Percentiles rank a stretch among this genome's conserved stretches.
Conservation (phyloP, 2,329 filamentous ascomycete genomes). For the Parasarocladium wereldwijsianum region DNA sequence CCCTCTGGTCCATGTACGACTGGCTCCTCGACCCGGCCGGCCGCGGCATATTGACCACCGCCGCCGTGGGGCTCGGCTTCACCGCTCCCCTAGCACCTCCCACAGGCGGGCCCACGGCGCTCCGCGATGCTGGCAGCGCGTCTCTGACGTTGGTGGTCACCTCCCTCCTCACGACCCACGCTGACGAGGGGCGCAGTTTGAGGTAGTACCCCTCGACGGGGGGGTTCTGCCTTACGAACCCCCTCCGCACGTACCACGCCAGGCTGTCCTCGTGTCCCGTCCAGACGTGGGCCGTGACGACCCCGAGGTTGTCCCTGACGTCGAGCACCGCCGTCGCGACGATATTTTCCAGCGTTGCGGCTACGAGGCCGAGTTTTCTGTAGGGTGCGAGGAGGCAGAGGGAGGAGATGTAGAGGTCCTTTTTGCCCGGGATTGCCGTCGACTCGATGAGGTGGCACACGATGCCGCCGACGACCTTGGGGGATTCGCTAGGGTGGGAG, state of each 20-base stretch:
- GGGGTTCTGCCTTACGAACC: slow-evolving; percentile 29
- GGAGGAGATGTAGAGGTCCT: slow-evolving; percentile 48
- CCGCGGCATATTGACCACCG: slow-evolving; percentile 16
- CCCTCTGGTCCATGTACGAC: slow-evolving; percentile 44
- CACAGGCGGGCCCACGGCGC: background rate
- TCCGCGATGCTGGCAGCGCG: slow-evolving; percentile 7
- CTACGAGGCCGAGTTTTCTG: slow-evolving; percentile 41
- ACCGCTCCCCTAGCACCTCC: background rate
- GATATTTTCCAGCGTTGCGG: slow-evolving; percentile 40
- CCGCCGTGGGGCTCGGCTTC: slow-evolving; percentile 13
- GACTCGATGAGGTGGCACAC: slow-evolving; percentile 39
- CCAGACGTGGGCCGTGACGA: slow-evolving; percentile 54
- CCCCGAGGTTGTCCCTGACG: slow-evolving; percentile 21
- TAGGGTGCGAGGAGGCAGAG: slow-evolving; percentile 50
- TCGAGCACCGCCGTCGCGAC: slow-evolving; percentile 21
- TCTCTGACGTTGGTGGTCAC: slow-evolving; percentile 16
- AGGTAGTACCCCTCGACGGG: slow-evolving; percentile 46
- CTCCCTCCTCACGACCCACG: slow-evolving; percentile 40
- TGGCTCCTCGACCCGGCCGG: slow-evolving; percentile 1
- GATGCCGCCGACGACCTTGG: slow-evolving; percentile 45
- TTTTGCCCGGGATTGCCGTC: slow-evolving; percentile 6
- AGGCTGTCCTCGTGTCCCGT: slow-evolving; percentile 49
- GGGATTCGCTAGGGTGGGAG: slow-evolving; percentile 24
- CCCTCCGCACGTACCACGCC: slow-evolving; percentile 44
- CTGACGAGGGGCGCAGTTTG: slow-evolving; percentile 44